Evolutionary conservation across 1,139 yeast genomes (phyloP), one percentile per base, ranked within the genome.

Genomic region (Arxiozyma heterogenica): DNA sequence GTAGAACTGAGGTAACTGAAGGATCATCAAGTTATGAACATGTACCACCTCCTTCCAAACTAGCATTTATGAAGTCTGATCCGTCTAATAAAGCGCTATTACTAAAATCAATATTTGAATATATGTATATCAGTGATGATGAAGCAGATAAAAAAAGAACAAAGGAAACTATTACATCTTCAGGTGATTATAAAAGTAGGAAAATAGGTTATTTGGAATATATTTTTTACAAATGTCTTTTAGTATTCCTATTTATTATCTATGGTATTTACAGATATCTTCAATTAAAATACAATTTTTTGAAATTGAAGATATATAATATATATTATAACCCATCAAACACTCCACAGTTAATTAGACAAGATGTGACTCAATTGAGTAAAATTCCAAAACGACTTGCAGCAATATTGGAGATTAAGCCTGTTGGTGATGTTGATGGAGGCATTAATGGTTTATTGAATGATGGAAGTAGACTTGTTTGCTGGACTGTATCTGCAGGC

Each of bases 401-500:
- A 12, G 82, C 87, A 39, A 82, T 93, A 20, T 71, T 93, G 57
- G 83, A 81, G 60, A 77, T 84, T 65, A 81, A 82, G 63, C 80
- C 84, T 48, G 90, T 82, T 53, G 86, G 84, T 57, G 93, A 84
- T 61, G 94, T 86, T 65, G 90, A 87, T 56, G 96, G 95, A 27
- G 97, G 97, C 1, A 71, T 86, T 48, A 91, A 86, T 57, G 96
- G 95, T 0, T 75, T 94, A 49, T 75, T 91, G 63, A 82, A 79
- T 61, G 88, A 88, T 63, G 78, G 85, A 22, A 80, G 93, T 54
- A 96, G 90, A 65, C 64, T 91, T 49, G 77, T 83, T 0, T 84
- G 95, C 4, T 93, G 99, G 99, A 78, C 90, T 47, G 71, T 89
- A 23, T 87, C 95, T 48, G 83, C 94, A 9, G 97, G 96, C 1